A percentile compares a stretch with the other conserved stretches of the same genome.
Conservation (phyloP, 352 stramenopile species). For the Phytophthora hibernalis region DNA sequence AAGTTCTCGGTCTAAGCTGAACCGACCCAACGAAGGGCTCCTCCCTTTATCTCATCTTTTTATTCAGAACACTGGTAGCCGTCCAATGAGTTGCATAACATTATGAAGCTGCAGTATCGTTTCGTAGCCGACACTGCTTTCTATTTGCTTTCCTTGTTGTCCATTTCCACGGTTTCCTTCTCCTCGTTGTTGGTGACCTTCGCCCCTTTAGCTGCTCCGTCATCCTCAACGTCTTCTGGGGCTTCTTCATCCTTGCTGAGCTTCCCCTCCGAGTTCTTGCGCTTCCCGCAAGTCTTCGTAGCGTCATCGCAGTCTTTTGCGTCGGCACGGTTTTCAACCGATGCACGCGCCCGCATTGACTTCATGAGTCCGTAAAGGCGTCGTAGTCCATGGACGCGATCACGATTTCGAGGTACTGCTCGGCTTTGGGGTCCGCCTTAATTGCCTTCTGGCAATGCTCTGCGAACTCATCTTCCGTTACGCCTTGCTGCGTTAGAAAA, state of each 20-base stretch:
- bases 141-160: slow-evolving; percentile 37
- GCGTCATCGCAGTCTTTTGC: slow-evolving; percentile 36
- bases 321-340: slow-evolving; percentile 47
- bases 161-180: slow-evolving; percentile 20
- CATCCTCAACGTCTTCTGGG: slow-evolving; percentile 34
- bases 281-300: slow-evolving; percentile 23
- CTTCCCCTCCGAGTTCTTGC: slow-evolving; percentile 31
- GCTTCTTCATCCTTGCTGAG: slow-evolving; percentile 37
- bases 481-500: slow-evolving; percentile 55
- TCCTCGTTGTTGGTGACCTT: slow-evolving; percentile 32
- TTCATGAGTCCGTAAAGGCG: slow-evolving; percentile 78
- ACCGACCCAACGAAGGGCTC: background rate
- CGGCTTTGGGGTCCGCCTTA: slow-evolving; percentile 61
- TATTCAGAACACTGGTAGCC: no score
- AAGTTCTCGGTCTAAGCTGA: slow-evolving; percentile 28
- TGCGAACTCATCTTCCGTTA: slow-evolving; percentile 70
- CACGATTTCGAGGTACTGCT: slow-evolving; percentile 80
- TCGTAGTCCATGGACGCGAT: slow-evolving; percentile 84
- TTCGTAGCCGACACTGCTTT: background rate
- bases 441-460: slow-evolving; percentile 61
- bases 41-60: slow-evolving; percentile 8
- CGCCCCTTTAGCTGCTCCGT: slow-evolving; percentile 24
- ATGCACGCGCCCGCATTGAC: slow-evolving; percentile 64
- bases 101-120: slow-evolving; percentile 7
- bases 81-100: slow-evolving; percentile 5